phyloP scores from a whole-genome alignment of 1,284 basidiomycete genomes.

The Meira miltonrushii region DNA sequence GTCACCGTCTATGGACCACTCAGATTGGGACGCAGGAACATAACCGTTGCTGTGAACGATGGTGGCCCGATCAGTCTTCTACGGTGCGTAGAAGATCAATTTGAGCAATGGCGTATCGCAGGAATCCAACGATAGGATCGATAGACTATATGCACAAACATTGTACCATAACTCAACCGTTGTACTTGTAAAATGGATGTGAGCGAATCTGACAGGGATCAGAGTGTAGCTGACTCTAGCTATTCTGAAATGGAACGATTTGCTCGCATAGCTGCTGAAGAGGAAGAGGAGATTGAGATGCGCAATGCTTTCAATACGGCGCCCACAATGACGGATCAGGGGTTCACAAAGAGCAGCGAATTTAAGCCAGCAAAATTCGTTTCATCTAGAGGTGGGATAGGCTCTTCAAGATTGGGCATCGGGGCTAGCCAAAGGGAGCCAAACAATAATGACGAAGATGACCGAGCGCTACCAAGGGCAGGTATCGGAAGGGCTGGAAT shows the following conservation, averaged over 20 bases:
- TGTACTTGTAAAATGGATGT: not conserved
- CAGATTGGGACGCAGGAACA: no score
- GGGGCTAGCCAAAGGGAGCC: not conserved
- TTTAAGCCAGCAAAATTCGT: constrained; percentile 3
- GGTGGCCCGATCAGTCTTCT: no score
- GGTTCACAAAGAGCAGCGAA: not conserved
- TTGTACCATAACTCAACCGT: no score
- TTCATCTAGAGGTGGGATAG: constrained; percentile 15
- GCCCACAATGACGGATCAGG: not conserved
- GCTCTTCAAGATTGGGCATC: not conserved
- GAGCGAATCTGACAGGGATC: constrained; percentile 1
- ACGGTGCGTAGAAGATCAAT: no score
- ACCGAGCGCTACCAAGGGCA: constrained; percentile 9
- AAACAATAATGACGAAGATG: not conserved
- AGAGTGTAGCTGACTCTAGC: not conserved
- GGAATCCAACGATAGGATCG: no score
- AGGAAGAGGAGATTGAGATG: constrained; percentile 2
- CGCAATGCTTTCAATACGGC: not conserved
- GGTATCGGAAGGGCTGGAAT: constrained; percentile 20
- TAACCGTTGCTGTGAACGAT: no score
- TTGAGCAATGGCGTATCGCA: no score
- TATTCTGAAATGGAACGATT: constrained; percentile 1
- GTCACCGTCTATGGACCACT: no score
- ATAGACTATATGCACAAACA: no score
- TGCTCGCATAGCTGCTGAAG: constrained; percentile 3